These are phyloP conservation scores for Fusarium sp. DNA, from an alignment of 2,329 filamentous ascomycete species.

Conservation along the genomic window DNA sequence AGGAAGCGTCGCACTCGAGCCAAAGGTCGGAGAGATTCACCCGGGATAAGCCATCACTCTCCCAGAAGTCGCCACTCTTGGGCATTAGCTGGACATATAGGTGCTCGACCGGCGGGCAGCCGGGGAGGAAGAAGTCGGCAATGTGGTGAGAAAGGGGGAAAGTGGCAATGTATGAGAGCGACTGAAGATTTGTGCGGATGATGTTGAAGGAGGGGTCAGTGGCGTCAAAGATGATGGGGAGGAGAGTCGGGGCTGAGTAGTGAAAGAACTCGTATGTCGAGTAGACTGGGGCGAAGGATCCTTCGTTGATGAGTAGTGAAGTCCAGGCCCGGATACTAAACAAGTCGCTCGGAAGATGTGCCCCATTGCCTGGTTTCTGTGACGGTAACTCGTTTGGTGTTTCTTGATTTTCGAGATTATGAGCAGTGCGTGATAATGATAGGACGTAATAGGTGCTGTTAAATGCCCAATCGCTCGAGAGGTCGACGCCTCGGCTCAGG, in stretches of 20 bases:
- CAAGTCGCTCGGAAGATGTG: constrained; percentile 57
- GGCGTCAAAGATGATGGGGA: constrained; percentile 66
- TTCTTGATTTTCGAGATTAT: neutral
- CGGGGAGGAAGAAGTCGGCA: constrained; percentile 60
- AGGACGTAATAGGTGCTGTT: constrained; percentile 75
- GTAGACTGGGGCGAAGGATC: constrained; percentile 80
- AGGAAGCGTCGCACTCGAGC: constrained; percentile 69
- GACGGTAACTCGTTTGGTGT: constrained; percentile 30
- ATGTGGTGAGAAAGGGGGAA: constrained; percentile 78
- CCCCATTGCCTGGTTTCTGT: constrained; percentile 14
- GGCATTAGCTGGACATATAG: constrained; percentile 69
- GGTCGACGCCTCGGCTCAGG: constrained; percentile 70
- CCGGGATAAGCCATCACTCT: constrained; percentile 57
- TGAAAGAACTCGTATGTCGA: constrained; percentile 80
- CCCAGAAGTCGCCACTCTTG: constrained; percentile 54
- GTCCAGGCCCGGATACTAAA: constrained; percentile 77
- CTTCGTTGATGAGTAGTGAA: constrained; percentile 79
- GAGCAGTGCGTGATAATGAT: constrained; percentile 57
- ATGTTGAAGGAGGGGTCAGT: constrained; percentile 57
- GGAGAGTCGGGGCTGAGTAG: constrained; percentile 73
- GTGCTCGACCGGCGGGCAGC: constrained; percentile 66
- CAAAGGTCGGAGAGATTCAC: constrained; percentile 63
- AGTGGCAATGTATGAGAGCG: constrained; percentile 74
- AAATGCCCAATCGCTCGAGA: constrained; percentile 75
- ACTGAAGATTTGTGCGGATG: constrained; percentile 58